Percentiles rank a stretch among this genome's conserved stretches.
phyloP scores from a whole-genome alignment of 768 basidiomycete species.

The Russula virescens region DNA sequence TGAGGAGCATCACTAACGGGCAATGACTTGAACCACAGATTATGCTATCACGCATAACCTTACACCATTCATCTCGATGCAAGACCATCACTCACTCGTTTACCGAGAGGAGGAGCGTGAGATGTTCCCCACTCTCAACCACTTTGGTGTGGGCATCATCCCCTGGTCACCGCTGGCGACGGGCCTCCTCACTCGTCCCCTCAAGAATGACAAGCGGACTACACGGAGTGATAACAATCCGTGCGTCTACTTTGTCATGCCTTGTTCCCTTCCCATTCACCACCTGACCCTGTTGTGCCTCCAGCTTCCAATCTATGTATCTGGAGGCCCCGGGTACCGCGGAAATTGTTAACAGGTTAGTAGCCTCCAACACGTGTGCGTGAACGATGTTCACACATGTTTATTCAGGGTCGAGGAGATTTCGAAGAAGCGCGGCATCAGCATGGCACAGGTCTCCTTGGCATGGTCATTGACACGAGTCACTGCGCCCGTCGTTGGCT shows the following conservation, averaged over 20 bases:
- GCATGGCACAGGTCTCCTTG: constrained; percentile 41
- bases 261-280: neutral
- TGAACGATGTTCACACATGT: neutral
- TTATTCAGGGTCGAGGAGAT: constrained; percentile 36
- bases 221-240: neutral
- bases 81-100: constrained; percentile 30
- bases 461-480: constrained; percentile 29
- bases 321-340: constrained; percentile 5
- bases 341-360: constrained; percentile 20
- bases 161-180: constrained; percentile 23
- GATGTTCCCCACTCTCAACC: constrained; percentile 32
- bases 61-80: constrained; percentile 23
- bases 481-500: constrained; percentile 15
- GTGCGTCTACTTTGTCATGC: neutral
- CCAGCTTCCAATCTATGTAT: neutral
- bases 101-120: constrained; percentile 39
- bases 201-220: neutral
- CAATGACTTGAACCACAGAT: constrained; percentile 19
- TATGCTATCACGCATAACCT: constrained; percentile 20
- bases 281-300: neutral
- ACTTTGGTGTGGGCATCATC: constrained; percentile 22
- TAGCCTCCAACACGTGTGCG: neutral
- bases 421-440: constrained; percentile 34
- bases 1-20: constrained; percentile 16
- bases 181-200: constrained; percentile 22